Conservation (phyloP, 106 monocot genomes). For the Allium sativum region DNA sequence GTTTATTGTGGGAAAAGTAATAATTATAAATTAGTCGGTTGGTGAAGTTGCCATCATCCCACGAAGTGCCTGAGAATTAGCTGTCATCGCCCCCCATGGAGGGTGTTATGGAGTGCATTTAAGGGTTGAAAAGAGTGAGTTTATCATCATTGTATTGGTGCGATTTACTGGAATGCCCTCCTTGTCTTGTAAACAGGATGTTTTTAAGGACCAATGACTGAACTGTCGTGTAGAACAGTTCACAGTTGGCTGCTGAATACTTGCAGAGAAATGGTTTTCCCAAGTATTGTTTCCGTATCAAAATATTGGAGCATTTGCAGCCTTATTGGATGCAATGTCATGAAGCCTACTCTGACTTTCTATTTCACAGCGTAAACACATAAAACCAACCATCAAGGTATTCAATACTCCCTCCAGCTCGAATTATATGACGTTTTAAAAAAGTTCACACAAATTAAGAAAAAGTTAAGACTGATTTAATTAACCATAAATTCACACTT, state of each 20-base stretch:
- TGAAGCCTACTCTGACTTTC: too few species aligned
- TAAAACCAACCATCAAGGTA: too few species aligned
- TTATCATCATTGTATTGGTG: neutral
- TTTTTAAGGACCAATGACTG: neutral
- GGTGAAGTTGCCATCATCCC: slow-evolving; percentile 1
- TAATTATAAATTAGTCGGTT: neutral
- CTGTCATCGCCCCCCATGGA: neutral
- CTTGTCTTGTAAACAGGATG: neutral
- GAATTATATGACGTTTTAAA: too few species aligned
- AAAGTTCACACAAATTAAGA: too few species aligned
- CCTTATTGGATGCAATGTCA: too few species aligned
- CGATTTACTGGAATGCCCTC: neutral
- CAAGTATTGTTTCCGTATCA: too few species aligned
- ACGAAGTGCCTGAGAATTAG: neutral
- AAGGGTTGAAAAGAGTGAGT: neutral
- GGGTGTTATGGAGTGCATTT: neutral
- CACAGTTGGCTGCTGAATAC: neutral
- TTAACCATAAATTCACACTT: too few species aligned
- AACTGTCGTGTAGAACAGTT: neutral
- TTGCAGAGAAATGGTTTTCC: too few species aligned
- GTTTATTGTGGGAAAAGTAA: neutral
- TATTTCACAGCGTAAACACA: too few species aligned
- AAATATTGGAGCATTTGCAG: too few species aligned
- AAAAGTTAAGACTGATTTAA: too few species aligned
- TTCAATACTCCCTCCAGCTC: too few species aligned